Conservation (phyloP, 2,329 filamentous ascomycete species). For the Venturia effusa region DNA sequence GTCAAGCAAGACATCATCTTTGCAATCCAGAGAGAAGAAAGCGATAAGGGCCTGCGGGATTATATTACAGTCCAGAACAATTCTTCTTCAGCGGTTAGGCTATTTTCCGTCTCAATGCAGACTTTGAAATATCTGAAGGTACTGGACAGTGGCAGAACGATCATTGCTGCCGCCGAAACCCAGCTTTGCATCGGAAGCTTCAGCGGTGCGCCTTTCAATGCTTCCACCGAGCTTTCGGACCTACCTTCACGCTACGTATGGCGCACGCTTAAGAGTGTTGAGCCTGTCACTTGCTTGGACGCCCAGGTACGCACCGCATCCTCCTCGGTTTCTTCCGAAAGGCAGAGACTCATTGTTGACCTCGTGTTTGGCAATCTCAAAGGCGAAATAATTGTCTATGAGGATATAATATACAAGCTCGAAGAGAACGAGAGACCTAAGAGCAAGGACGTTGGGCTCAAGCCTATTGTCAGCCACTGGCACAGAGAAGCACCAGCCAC, state of each 20-base stretch:
- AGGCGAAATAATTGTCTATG: constrained; percentile 73
- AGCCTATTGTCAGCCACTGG: constrained; percentile 70
- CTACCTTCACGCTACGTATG: constrained; percentile 2
- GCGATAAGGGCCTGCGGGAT: neutral
- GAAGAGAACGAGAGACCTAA: constrained; percentile 31
- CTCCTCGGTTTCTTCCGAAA: constrained; percentile 16
- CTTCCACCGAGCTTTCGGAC: constrained; percentile 6
- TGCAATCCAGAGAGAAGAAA: constrained; percentile 23
- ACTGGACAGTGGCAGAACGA: constrained; percentile 44
- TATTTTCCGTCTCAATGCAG: constrained; percentile 19
- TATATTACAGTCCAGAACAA: neutral
- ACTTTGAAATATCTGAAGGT: constrained; percentile 30
- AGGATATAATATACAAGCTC: constrained; percentile 55
- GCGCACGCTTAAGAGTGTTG: constrained; percentile 32
- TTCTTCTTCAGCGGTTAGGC: constrained; percentile 5
- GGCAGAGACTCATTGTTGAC: constrained; percentile 32
- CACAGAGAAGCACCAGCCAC: constrained; percentile 74
- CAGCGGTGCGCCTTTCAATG: neutral
- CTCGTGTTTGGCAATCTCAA: constrained; percentile 66
- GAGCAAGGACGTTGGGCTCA: constrained; percentile 25
- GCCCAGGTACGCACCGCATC: constrained; percentile 30
- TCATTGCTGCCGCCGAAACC: constrained; percentile 45
- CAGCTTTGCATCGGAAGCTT: constrained; percentile 48
- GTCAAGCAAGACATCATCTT: constrained; percentile 25
- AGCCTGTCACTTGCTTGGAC: constrained; percentile 58